Evolutionary conservation across 1,284 basidiomycete species (phyloP).

Genomic region (Puccinia polysora): DNA sequence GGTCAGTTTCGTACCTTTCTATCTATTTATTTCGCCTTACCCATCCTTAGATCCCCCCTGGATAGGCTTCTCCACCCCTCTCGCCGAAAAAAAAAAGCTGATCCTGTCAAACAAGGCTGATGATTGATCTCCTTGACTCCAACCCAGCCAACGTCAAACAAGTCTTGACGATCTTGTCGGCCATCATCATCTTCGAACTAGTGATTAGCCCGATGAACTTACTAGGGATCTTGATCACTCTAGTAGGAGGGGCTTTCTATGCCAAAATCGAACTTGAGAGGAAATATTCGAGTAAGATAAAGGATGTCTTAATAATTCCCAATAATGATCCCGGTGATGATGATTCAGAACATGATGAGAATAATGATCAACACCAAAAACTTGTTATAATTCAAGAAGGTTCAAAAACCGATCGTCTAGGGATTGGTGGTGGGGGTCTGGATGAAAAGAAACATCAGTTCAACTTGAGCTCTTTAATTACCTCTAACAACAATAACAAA

Average conservation of each 20-base stretch:
- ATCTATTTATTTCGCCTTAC: background rate
- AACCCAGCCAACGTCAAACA: constrained; percentile 78
- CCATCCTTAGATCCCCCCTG: too few relatives aligned
- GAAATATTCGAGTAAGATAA: constrained; percentile 20
- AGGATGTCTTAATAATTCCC: constrained; percentile 16
- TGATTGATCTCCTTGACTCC: constrained; percentile 19
- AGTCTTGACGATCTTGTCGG: constrained; percentile 80
- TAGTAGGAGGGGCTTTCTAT: constrained; percentile 66
- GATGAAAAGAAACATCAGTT: too few relatives aligned
- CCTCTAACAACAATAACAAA: background rate
- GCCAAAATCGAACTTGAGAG: constrained; percentile 36
- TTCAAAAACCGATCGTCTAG: background rate
- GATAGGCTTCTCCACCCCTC: background rate
- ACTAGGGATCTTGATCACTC: constrained; percentile 72
- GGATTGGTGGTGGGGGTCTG: background rate
- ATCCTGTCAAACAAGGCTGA: background rate
- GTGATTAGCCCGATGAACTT: constrained; percentile 72
- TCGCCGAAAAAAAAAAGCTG: background rate
- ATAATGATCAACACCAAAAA: background rate
- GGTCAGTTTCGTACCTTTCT: constrained; percentile 60
- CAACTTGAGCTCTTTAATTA: background rate
- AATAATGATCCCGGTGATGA: background rate
- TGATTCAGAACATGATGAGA: background rate
- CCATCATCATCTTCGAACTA: constrained; percentile 75
- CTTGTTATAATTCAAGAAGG: background rate